Evolutionary conservation across 768 basidiomycete species (phyloP).

Genomic region (Pleurotus tuber-regium): DNA sequence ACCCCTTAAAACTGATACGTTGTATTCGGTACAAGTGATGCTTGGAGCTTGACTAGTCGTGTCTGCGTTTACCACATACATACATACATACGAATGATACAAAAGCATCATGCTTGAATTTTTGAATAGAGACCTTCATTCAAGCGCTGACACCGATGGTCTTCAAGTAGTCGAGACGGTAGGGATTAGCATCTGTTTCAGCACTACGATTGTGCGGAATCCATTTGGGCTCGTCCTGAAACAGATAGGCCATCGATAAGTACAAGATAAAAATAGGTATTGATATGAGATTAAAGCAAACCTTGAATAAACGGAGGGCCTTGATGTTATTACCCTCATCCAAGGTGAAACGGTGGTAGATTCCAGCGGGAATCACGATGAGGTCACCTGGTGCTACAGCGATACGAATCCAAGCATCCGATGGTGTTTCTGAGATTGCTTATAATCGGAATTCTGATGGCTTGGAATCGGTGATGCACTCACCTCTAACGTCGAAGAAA

Average conservation of each 20-base stretch:
- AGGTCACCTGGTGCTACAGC: conserved; percentile 78
- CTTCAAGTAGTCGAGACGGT: conserved; percentile 60
- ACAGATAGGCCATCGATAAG: neutral
- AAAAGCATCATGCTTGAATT: too few species aligned
- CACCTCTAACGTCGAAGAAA: conserved; percentile 90
- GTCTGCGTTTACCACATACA: too few species aligned
- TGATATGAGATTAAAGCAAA: conserved; percentile 24
- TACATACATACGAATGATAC: too few species aligned
- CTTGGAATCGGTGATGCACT: neutral
- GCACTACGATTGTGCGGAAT: conserved; percentile 64
- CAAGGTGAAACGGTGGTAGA: conserved; percentile 94
- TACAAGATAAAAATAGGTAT: neutral
- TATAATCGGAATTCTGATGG: neutral
- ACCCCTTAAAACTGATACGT: too few species aligned
- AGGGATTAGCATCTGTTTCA: conserved; percentile 62
- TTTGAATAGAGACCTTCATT: too few species aligned
- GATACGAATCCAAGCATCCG: conserved; percentile 80
- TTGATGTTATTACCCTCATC: conserved; percentile 73
- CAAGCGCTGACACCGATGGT: conserved; percentile 43
- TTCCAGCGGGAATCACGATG: conserved; percentile 83
- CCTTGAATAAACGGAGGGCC: conserved; percentile 85
- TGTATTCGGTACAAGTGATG: too few species aligned
- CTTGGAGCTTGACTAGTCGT: too few species aligned
- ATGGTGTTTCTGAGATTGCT: conserved; percentile 51
- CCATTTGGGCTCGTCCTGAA: conserved; percentile 92